Conservation (phyloP, 331 rosid genomes). For the Acacia concinna region DNA sequence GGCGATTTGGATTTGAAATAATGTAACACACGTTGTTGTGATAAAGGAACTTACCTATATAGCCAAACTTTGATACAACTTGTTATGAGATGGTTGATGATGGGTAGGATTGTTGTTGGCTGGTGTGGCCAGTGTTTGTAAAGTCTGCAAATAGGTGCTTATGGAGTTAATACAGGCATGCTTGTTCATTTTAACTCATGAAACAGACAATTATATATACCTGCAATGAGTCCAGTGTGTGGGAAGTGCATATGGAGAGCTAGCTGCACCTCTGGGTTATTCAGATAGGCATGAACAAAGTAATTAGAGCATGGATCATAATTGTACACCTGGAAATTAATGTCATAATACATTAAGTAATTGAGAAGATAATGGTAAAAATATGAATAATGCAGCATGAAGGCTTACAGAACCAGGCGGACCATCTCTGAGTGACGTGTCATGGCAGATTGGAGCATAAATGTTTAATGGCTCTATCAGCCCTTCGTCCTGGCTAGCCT, state of each 20-base stretch:
- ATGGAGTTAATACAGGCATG: neutral
- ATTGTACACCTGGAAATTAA: conserved; percentile 19
- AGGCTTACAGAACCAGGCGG: conserved; percentile 35
- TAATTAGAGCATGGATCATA: conserved; percentile 43
- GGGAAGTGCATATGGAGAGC: neutral
- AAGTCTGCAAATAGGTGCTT: neutral
- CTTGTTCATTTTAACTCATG: neutral
- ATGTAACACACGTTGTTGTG: neutral
- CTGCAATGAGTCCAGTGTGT: neutral
- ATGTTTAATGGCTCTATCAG: conserved; percentile 29
- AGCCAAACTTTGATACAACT: neutral
- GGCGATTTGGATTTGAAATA: neutral
- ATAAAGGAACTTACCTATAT: neutral
- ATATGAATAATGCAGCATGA: neutral
- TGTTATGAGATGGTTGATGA: neutral
- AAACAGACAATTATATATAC: neutral
- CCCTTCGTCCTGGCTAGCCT: conserved; percentile 24
- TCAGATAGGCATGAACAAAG: conserved; percentile 15
- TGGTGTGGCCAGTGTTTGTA: neutral
- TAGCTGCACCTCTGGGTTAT: neutral
- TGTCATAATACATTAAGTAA: neutral
- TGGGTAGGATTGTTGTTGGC: neutral
- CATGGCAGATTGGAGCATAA: conserved; percentile 40
- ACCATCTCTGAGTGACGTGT: conserved; percentile 27
- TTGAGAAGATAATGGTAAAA: neutral